Base-by-base conservation (phyloP, 1,284 basidiomycete genomes). In the Limonomyces culmigenus region DNA sequence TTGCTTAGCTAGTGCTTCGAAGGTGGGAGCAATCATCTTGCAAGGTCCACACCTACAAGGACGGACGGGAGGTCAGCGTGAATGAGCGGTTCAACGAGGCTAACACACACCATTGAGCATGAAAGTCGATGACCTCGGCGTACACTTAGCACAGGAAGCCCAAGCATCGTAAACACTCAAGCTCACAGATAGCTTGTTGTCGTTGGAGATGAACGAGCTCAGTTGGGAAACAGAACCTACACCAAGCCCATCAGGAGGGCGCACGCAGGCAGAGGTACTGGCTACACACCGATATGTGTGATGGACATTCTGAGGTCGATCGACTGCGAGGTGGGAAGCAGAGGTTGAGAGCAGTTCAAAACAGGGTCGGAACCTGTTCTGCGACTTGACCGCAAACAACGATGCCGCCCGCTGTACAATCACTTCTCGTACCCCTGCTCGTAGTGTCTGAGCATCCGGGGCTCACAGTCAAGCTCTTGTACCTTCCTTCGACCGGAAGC, bases 31-130 rank as follows among this genome's bases (percentile, higher is more conserved):
- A 45, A 85, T 85, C 38, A 63, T 61, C 52, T 80, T 78, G 50
- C 81, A 86, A 23, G 80, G 80, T 3, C 77, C 74, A 65, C 81
- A 85, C 80, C 80, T 83, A 44, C 31, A 39, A 39, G 38, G 5
- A 15, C 15, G n/a, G 20, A 31, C 15, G 5, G 6, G 14, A n/a
- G 8, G n/a, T n/a, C 25, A n/a, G 25, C 30, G 30, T 17, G 10
- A 15, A 16, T 19, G 19, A 18, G n/a, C 32, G 25, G 33, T n/a
- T 25, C 21, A 34, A 30, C 30, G 13, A 17, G 17, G 19, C 21
- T 32, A 12, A 8, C 15, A 15, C 56, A 44, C 44, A 78, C 80
- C 80, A 84, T 43, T 70, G 66, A 39, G 80, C 80, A 52, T 84
- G 77, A 47, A 86, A 85, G 54, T 85, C 81, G 42, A 86, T 83